Base-by-base conservation (phyloP, 331 rosid genomes). In the Quercus lobata region DNA sequence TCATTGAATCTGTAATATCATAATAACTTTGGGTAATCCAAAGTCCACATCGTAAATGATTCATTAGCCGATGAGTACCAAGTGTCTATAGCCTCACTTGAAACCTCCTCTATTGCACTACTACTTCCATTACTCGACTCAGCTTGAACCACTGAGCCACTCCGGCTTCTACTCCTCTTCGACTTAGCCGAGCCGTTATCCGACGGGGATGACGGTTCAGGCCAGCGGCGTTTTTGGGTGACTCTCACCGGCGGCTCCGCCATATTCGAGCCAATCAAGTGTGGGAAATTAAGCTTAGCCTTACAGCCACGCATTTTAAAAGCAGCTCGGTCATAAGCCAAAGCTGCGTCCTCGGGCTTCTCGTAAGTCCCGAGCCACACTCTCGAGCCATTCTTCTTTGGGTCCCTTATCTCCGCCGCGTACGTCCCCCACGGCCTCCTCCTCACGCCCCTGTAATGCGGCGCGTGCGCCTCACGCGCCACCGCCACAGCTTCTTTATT, bases 401-500 rank as follows among this genome's bases (percentile, higher is more conserved):
- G 82, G 8, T 86, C 89, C n/a, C 86, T 83, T 25, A 86, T 82
- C 35, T 86, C 86, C 3, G 88, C 85, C 4, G 87, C 84, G n/a
- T 65, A 84, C 71, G 37, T 85, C 1, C 88, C 88, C 86, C 83
- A 82, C 1, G 83, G 81, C 72, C 86, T 72, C 0, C 76, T 66
- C 29, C 88, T 61, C 71, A 75, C 86, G 9, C 84, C 84, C 57
- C 57, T 80, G 57, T 46, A 84, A 2, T 7, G 76, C 5, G 44
- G 73, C 57, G 77, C 80, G 34, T 73, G 25, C 0, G 0, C 0
- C 0, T 37, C 77, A 68, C 75, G 71, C 78, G 76, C 76, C 29
- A 1, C 78, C 11, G 44, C 9, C 15, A 29, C 46, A 2, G 15
- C 41, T 2, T 16, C 17, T 5, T 12, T 16, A 0, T 7, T 27